These are phyloP conservation scores for Epichloe sibirici DNA, from an alignment of 2,329 filamentous ascomycete genomes.

Conservation along the genomic window DNA sequence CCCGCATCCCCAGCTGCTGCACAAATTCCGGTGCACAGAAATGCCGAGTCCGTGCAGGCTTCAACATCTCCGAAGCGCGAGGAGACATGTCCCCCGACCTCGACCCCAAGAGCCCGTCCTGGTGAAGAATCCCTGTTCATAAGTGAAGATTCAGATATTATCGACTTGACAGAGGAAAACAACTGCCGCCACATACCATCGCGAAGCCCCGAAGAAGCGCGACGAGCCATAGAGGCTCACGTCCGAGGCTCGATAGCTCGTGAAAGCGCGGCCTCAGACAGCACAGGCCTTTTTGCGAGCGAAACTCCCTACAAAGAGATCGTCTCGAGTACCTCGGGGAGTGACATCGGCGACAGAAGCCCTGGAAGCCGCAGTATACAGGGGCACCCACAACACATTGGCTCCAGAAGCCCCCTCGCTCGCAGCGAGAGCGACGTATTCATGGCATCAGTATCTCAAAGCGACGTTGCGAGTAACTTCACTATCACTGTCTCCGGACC, in stretches of 20 bases:
- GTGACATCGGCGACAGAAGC: background rate
- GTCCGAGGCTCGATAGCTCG: background rate
- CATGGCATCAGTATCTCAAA: background rate
- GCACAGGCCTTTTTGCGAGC: background rate
- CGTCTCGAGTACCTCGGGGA: background rate
- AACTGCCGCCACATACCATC: background rate
- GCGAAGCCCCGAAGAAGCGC: background rate
- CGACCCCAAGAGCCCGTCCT: background rate
- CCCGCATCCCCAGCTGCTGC: background rate
- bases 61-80: background rate
- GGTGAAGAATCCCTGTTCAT: constrained; percentile 2
- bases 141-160: background rate
- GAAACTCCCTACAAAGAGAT: background rate
- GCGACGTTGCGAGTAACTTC: background rate
- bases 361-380: background rate
- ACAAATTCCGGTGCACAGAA: background rate
- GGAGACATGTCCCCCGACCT: background rate
- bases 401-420: background rate
- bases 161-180: background rate
- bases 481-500: background rate
- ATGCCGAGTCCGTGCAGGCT: background rate
- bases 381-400: background rate
- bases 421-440: background rate
- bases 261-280: background rate
- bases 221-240: background rate